These are phyloP conservation scores for Sarocladium oryzae DNA, from an alignment of 2,329 filamentous ascomycete species.

Conservation along the genomic window DNA sequence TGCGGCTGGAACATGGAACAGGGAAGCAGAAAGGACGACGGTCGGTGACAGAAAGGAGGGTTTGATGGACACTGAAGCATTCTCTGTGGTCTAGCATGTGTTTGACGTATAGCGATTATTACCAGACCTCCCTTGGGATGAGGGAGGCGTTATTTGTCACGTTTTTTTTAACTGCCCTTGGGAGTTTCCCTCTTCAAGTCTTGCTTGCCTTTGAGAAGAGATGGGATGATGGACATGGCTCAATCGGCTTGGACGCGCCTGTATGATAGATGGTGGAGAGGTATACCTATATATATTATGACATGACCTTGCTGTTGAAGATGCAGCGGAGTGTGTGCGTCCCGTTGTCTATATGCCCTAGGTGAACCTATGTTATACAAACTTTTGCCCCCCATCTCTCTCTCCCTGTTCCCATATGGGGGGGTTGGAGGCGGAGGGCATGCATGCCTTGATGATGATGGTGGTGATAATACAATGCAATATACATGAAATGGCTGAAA, in stretches of 20 bases:
- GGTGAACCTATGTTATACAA: neutral
- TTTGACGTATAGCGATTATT: conserved; percentile 6
- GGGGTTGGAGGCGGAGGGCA: no score
- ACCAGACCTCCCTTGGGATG: neutral
- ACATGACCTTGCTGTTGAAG: neutral
- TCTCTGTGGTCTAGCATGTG: neutral
- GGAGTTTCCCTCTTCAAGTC: no score
- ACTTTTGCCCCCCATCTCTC: neutral
- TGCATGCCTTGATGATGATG: neutral
- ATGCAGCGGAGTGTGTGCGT: neutral
- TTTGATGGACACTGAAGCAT: neutral
- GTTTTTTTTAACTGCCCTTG: neutral
- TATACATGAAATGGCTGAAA: neutral
- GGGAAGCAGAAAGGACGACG: neutral
- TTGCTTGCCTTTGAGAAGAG: no score
- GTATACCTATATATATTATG: neutral
- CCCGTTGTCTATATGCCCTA: neutral
- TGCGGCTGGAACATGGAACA: no score
- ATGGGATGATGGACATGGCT: no score
- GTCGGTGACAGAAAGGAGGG: neutral
- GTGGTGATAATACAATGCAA: neutral
- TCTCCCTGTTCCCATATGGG: no score
- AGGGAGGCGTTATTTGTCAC: neutral
- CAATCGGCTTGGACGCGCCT: neutral
- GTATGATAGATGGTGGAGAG: neutral